Evolutionary conservation across 257 asterid genomes (phyloP), one percentile per base, ranked within the genome.

Genomic region (Solanum sejunctum): DNA sequence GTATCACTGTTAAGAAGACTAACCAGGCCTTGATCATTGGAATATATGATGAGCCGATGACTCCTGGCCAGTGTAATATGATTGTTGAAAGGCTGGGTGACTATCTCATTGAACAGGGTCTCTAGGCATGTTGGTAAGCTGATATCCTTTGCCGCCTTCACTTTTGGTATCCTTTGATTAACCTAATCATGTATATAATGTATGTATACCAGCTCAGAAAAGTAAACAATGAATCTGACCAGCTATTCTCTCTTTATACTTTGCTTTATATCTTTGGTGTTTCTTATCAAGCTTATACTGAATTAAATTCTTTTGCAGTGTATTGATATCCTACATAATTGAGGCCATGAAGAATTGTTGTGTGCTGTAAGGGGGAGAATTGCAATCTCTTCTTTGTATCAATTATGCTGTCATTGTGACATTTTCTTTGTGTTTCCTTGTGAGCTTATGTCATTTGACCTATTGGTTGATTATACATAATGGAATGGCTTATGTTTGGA

Each of bases 31-130:
- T 91, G 88, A 61, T 91, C 75, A 57, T 91, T 36, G 93, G 93
- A 55, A 86, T 91, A 60, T 91, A 91, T 80, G 90, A 89, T 8
- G 92, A 91, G 84, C 93, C 93, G 0, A 89, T 91, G 92, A 89
- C 92, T 28, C 89, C 93, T n/a, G 92, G 92, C 3, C 92, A 90
- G 70, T 90, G 93, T 88, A 90, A 89, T 47, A 21, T 91, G 84
- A 84, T 91, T 36, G 93, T 89, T 10, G 92, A 91, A 89, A 88
- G 93, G 91, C 87, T 91, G n/a, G 93, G 91, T 47, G 93, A 91
- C 83, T 91, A 91, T 85, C 88, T 91, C 9, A 56, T 86, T 32
- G 93, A 89, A n/a, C 93, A 89, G 64, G 88, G 87, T n/a, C 83
- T 89, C 67, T 91, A 88, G 67, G 10, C 81, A 26, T 41, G 10